Base-by-base conservation (phyloP, 1,284 basidiomycete species). In the Sphagnurus paluster region DNA sequence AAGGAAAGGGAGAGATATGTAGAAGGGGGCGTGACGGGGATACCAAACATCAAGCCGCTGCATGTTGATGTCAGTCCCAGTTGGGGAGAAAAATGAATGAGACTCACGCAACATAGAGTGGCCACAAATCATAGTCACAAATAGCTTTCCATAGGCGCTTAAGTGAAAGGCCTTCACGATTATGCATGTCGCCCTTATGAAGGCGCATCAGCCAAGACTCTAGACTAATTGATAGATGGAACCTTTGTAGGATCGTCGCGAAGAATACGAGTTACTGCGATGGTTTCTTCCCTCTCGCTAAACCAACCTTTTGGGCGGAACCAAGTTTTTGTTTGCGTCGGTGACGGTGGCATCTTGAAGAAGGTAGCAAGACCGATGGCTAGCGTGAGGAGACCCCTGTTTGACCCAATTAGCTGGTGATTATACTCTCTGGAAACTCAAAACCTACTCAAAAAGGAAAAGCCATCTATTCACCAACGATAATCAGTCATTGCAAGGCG, bases 221-320 rank as follows among this genome's bases (percentile, higher is more conserved):
- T n/a, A 8, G 35, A 8, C 11, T 10, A 37, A 13, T 13, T 23
- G 10, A 10, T 19, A 5, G 21, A 35, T 16, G 13, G 34, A 29
- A 70, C 77, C 71, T 89, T 85, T 10, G 75, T 69, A 2, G 81
- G 86, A 53, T 89, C 86, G 58, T 88, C 87, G 2, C 87, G 73
- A 4, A 89, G 68, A n/a, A 88, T 71, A 14, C 82, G 71, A 45
- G 70, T 72, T 8, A 82, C 76, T 1, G 77, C 69, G 44, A 84
- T 83, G 1, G 68, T 69, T 53, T 79, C 78, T 50, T 81, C 74
- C 17, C 72, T 61, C 42, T 76, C 72, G 0, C 69, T 79, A 62
- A 90, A 89, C 84, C 86, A 90, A 0, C 85, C 84, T 28, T 82
- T 80, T 0, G 79, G 79, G 20, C 83, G 65, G 66, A 77, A 86